phyloP scores from a whole-genome alignment of 495 filamentous ascomycete genomes.

The Annulohypoxylon nitens region DNA sequence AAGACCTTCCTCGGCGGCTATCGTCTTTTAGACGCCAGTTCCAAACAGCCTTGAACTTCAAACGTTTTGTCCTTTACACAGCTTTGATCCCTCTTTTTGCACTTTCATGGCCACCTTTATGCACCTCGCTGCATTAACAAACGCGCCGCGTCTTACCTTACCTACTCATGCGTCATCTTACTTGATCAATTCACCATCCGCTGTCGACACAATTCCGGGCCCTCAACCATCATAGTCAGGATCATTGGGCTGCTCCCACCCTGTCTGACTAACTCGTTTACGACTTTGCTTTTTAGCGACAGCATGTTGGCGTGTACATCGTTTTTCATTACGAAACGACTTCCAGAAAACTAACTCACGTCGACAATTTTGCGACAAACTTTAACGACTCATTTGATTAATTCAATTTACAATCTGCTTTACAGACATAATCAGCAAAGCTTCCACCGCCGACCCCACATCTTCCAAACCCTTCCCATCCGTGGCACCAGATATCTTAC shows the following conservation, averaged over 20 bases:
- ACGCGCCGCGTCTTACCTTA: constrained; percentile 47
- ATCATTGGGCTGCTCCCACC: constrained; percentile 30
- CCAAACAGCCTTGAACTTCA: constrained; percentile 17
- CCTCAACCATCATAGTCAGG: constrained; percentile 18
- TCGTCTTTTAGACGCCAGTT: constrained; percentile 39
- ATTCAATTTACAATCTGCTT: constrained; percentile 12
- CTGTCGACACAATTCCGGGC: background rate
- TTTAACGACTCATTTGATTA: constrained; percentile 12
- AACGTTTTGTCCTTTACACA: constrained; percentile 12
- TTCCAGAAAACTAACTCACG: constrained; percentile 26
- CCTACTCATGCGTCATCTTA: constrained; percentile 41
- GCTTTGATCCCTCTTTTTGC: constrained; percentile 7
- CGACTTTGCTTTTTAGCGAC: constrained; percentile 36
- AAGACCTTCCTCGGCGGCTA: constrained; percentile 40
- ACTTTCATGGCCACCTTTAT: constrained; percentile 40
- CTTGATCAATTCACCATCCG: constrained; percentile 15
- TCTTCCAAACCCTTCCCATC: constrained; percentile 6
- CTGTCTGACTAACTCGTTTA: constrained; percentile 14
- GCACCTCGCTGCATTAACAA: constrained; percentile 37
- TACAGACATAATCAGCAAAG: constrained; percentile 22
- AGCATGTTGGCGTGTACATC: constrained; percentile 43
- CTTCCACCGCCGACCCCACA: constrained; percentile 30
- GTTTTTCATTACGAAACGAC: constrained; percentile 15
- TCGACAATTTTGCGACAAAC: constrained; percentile 7
- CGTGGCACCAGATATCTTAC: background rate